Evolutionary conservation across 352 stramenopile genomes (phyloP).

Genomic region (Globisporangium alternatum): DNA sequence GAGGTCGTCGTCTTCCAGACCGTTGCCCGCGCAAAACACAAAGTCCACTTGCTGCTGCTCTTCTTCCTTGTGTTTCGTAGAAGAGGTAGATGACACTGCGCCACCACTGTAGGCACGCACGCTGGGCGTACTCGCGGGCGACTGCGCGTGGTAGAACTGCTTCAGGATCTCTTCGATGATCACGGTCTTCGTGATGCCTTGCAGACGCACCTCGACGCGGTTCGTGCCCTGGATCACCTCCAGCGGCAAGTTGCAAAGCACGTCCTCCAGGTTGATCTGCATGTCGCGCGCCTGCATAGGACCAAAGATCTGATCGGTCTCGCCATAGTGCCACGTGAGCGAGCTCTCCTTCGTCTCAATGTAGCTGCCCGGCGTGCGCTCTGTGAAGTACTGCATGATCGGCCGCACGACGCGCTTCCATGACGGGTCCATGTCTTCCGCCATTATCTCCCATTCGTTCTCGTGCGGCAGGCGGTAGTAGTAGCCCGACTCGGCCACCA

Average conservation of each 20-base stretch:
- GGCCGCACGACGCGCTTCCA: conserved; percentile 78
- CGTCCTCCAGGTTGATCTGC: conserved; percentile 86
- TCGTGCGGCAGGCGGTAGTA: conserved; percentile 69
- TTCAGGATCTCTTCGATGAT: conserved; percentile 77
- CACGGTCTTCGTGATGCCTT: conserved; percentile 71
- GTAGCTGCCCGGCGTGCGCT: conserved; percentile 70
- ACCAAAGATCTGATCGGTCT: conserved; percentile 81
- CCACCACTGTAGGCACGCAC: conserved; percentile 68
- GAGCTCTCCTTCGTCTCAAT: conserved; percentile 84
- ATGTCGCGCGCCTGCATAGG: conserved; percentile 87
- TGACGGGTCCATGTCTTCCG: conserved; percentile 44
- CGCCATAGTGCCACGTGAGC: conserved; percentile 86
- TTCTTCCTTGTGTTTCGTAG: not conserved
- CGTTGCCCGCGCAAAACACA: conserved; percentile 83
- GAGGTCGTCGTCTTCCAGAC: conserved; percentile 82
- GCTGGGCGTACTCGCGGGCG: conserved; percentile 71
- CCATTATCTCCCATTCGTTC: conserved; percentile 74
- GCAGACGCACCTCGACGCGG: conserved; percentile 75
- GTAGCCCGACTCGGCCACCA: conserved; percentile 71
- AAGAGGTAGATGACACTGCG: conserved; percentile 55
- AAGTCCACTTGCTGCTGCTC: conserved; percentile 60
- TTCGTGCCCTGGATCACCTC: conserved; percentile 86
- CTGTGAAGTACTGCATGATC: conserved; percentile 73
- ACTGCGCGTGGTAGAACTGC: conserved; percentile 20
- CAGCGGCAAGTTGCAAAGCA: conserved; percentile 76